These are phyloP conservation scores for Solanum stenotomum DNA, from an alignment of 257 asterid species.

Conservation along the genomic window DNA sequence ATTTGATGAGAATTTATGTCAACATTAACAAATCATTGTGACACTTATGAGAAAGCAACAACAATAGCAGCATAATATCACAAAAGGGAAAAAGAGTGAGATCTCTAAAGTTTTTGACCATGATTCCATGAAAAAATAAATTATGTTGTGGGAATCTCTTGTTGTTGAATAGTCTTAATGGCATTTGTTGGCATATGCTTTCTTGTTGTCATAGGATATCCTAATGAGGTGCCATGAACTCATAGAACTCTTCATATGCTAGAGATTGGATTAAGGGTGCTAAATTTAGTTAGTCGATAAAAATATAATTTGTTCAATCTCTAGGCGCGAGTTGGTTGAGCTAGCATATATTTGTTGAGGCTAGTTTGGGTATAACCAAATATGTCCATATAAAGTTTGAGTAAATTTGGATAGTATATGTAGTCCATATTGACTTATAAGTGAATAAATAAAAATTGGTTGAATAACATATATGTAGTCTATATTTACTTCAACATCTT, in stretches of 20 bases:
- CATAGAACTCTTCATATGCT: not conserved
- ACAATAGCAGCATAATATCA: not conserved
- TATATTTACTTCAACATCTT: not conserved
- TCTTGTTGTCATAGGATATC: not conserved
- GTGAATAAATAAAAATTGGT: too few species aligned
- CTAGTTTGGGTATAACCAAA: not conserved
- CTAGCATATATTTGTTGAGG: not conserved
- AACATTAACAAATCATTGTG: not conserved
- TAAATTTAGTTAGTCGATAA: not conserved
- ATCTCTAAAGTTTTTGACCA: not conserved
- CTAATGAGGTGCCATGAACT: not conserved
- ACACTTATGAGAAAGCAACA: not conserved
- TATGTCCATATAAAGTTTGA: not conserved
- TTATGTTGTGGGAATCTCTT: not conserved
- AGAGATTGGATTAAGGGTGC: not conserved
- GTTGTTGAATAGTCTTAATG: not conserved
- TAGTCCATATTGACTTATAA: not conserved
- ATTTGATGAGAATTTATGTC: not conserved
- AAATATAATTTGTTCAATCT: not conserved
- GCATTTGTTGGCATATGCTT: not conserved
- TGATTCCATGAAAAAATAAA: not conserved
- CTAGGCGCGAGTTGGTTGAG: not conserved
- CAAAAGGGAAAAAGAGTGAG: not conserved
- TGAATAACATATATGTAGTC: too few species aligned
- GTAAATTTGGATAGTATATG: not conserved